These are phyloP conservation scores for Bimuria novae-zelandiae DNA, from an alignment of 2,329 filamentous ascomycete species.

Conservation along the genomic window DNA sequence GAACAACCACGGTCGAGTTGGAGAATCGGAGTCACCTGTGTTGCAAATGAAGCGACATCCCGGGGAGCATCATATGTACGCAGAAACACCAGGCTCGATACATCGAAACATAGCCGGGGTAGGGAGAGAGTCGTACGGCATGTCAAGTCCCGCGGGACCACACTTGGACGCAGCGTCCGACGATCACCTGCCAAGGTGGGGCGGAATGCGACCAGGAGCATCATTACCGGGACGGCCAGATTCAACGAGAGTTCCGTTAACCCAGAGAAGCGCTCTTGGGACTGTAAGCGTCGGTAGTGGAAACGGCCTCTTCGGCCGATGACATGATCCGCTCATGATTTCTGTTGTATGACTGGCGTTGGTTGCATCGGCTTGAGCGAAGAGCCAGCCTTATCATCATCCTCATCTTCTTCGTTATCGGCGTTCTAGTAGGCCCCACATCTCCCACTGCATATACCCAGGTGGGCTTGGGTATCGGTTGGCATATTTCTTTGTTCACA, in stretches of 20 bases:
- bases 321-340: slow-evolving; percentile 10
- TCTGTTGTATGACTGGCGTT: slow-evolving; percentile 8
- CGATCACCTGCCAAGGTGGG: slow-evolving; percentile 37
- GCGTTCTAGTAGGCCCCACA: too few species aligned
- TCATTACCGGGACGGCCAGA: slow-evolving; percentile 31
- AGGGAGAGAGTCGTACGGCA: slow-evolving; percentile 33
- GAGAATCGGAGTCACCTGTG: slow-evolving; percentile 44
- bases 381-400: neutral
- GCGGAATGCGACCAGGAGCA: slow-evolving; percentile 20
- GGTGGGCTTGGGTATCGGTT: neutral
- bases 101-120: slow-evolving; percentile 29
- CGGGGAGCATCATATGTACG: slow-evolving; percentile 30
- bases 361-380: neutral
- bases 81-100: slow-evolving; percentile 33
- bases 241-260: slow-evolving; percentile 24
- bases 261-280: slow-evolving; percentile 37
- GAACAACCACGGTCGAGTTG: slow-evolving; percentile 30
- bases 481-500: neutral
- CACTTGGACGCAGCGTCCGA: slow-evolving; percentile 28
- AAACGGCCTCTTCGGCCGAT: slow-evolving; percentile 37
- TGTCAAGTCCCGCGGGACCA: slow-evolving; percentile 36
- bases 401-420: neutral
- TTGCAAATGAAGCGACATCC: slow-evolving; percentile 45
- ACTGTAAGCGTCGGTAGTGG: slow-evolving; percentile 38
- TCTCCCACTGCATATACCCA: slow-evolving; percentile 5